A percentile compares a stretch with the other conserved stretches of the same genome.
Evolutionary conservation across 495 filamentous ascomycete genomes (phyloP).

Genomic region (Neurospora sublineolata): DNA sequence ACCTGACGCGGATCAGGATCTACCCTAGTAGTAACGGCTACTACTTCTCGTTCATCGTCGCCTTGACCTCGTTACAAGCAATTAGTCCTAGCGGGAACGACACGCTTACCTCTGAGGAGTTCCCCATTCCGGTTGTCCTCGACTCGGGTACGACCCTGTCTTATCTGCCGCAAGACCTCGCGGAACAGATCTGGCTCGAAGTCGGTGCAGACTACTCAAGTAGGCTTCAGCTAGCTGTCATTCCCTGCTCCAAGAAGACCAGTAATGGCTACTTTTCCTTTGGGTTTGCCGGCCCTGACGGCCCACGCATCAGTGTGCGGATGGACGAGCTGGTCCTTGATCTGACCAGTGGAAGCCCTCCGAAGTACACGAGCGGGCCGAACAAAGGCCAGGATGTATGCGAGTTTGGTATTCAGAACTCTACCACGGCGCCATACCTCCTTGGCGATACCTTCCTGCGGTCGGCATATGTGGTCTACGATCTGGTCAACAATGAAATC

Average conservation of each 20-base stretch:
- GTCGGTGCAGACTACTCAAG: constrained; percentile 48
- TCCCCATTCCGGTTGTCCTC: constrained; percentile 59
- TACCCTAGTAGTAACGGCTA: constrained; percentile 34
- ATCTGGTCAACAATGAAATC: constrained; percentile 80
- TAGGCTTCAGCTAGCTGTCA: constrained; percentile 41
- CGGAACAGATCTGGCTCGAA: constrained; percentile 52
- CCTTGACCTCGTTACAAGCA: constrained; percentile 48
- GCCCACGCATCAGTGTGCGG: constrained; percentile 56
- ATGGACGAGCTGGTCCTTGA: constrained; percentile 71
- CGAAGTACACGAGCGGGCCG: constrained; percentile 28
- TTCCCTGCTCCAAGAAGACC: constrained; percentile 59
- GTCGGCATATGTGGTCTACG: constrained; percentile 90
- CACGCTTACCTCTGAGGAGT: constrained; percentile 36
- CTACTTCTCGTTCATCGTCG: constrained; percentile 58
- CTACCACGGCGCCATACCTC: constrained; percentile 47
- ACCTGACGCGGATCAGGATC: constrained; percentile 56
- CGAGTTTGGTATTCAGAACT: constrained; percentile 66
- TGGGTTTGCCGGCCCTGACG: constrained; percentile 51
- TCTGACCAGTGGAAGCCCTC: constrained; percentile 34
- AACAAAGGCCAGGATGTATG: constrained; percentile 51
- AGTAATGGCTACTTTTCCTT: constrained; percentile 57
- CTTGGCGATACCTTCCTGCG: constrained; percentile 94
- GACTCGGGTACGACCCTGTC: constrained; percentile 85
- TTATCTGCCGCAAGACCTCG: constrained; percentile 66
- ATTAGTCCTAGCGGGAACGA: constrained; percentile 36